Base-by-base conservation (phyloP, 2,329 filamentous ascomycete species). In the Exophiala lecanii-corni region DNA sequence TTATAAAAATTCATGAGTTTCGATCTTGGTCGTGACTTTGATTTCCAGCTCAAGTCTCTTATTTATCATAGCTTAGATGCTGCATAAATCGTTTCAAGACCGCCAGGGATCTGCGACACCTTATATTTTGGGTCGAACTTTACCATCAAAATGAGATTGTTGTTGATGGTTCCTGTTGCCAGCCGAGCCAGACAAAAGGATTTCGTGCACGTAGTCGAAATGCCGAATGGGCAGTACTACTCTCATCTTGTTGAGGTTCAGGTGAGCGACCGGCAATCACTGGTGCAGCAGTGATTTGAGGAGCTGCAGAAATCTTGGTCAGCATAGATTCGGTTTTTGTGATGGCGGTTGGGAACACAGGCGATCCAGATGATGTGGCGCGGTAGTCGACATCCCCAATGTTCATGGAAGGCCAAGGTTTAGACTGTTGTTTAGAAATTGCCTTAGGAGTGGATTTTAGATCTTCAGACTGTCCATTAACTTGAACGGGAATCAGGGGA, bases 191-290 rank as follows among this genome's bases (percentile, higher is more conserved):
- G 15, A 35, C 28, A 18, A 47, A 47, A 3, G 44, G 39, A 18
- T 47, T 47, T 9, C 44, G 33, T 10, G 44, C 44, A n/a, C 44
- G 44, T 6, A 47, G 30, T 10, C 39, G 39, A 35, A 43, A 47
- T 12, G 32, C 39, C 10, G 44, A 26, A 16, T 47, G 44, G 6
- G 33, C 39, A 4, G 44, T 47, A 17, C 39, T 42, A 2, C 21
- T 13, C 19, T 12, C 15, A 2, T 23, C 39, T 12, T 6, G 23
- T 26, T 26, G 23, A 7, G 33, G 15, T 6, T 35, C 9, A 18
- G 33, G 7, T 6, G 33, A 15, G 15, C 33, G 33, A 19, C 12
- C 18, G 15, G 6, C 17, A 17, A 35, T 20, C n/a, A 37, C 32
- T 16, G 25, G 39, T 10, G 43, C 38, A 18, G 26, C 9, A 4